Base-by-base conservation (phyloP, 2,329 filamentous ascomycete species). In the Escovopsis sp. region DNA sequence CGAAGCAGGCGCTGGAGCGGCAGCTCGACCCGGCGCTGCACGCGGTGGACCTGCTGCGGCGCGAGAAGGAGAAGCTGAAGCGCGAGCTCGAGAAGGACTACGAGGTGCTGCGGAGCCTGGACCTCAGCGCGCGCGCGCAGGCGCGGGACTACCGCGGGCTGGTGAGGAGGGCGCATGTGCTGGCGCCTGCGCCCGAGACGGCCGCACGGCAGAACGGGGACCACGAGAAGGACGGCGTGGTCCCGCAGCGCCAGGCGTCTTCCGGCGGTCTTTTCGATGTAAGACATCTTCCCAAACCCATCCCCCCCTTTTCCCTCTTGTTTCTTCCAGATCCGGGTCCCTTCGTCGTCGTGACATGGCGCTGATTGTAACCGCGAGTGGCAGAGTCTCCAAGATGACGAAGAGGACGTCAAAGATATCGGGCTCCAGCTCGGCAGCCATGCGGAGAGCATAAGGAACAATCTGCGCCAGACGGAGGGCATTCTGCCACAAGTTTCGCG, bases 1-100 rank as follows among this genome's bases (percentile, higher is more conserved):
- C 70, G n/a, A 74, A 74, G 47, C 61, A 66, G 44, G 59, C 59
- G 8, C 58, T 81, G 26, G 73, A 82, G 54, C 63, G 62, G 45
- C 69, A 72, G 58, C 69, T 85, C 5, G 77, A 74, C 12, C 75
- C 79, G 2, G 63, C 73, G 18, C 60, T 78, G 36, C 79, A 85
- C 58, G 69, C 75, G 4, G 72, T 82, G 23, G 69, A 73, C 48
- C 59, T 85, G 38, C 64, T 85, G 30, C 62, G 62, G 42, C 62
- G 66, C 26, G 79, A 82, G 57, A 70, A 73, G 49, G 67, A 66
- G 46, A 67, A 66, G 49, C 69, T 80, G 43, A 69, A 79, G 59
- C 59, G 53, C 30, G 66, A 69, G 48, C 61, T 82, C 38, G 72
- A 76, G 48, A 57, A 56, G 28, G 77, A 81, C 44, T 73, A 77